Percentiles rank a stretch among this genome's conserved stretches.
Evolutionary conservation across 2,329 filamentous ascomycete species (phyloP).

Genomic region (Microascus cirrosus): DNA sequence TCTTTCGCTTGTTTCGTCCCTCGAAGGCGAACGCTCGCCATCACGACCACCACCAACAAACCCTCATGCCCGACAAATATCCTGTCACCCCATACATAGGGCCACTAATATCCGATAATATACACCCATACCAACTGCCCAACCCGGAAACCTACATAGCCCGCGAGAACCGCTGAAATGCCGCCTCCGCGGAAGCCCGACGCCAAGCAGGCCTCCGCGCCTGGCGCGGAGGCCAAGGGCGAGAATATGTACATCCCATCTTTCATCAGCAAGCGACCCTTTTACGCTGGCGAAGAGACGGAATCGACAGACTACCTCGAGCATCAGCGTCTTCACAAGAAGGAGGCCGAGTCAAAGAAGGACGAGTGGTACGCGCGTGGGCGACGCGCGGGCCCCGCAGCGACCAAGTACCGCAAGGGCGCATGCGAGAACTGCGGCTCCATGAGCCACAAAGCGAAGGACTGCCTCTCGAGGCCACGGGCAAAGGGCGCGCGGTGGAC

Average conservation of each 20-base stretch:
- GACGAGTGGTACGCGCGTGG: slow-evolving; percentile 92
- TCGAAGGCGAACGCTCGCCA: background rate
- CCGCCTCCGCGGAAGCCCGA: slow-evolving; percentile 1
- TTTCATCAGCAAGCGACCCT: slow-evolving; percentile 96
- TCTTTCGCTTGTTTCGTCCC: background rate
- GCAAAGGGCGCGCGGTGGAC: slow-evolving; percentile 88
- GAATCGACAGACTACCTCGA: slow-evolving; percentile 82
- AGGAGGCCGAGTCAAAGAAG: slow-evolving; percentile 29
- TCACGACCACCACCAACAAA: too few species aligned
- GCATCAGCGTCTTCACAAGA: slow-evolving; percentile 78
- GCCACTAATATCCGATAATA: background rate
- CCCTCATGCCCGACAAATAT: background rate
- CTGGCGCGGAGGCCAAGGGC: slow-evolving; percentile 51
- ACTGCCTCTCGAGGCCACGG: slow-evolving; percentile 80
- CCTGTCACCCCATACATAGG: background rate
- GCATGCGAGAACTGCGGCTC: slow-evolving; percentile 97
- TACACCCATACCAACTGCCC: background rate
- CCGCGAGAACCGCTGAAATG: background rate
- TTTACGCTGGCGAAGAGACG: slow-evolving; percentile 77
- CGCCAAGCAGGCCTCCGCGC: background rate
- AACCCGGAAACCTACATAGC: background rate
- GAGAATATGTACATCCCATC: slow-evolving; percentile 97
- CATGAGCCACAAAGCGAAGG: slow-evolving; percentile 92
- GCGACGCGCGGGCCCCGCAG: slow-evolving; percentile 71
- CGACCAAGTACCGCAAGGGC: slow-evolving; percentile 95